Conservation (phyloP, 257 asterid species). For the Galeopsis tetrahit region DNA sequence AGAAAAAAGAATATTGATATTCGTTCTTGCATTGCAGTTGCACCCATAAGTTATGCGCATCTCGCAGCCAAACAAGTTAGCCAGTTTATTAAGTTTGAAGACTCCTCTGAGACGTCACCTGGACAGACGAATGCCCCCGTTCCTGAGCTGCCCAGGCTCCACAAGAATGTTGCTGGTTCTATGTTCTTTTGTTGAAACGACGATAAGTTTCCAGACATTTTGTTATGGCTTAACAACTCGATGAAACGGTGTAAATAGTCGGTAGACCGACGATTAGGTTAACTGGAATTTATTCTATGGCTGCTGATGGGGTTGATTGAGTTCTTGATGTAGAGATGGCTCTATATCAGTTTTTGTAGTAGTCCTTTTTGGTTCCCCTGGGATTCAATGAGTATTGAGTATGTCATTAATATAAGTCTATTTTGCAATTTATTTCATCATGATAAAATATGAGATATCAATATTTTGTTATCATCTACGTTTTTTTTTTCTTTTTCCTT, state of each 20-base stretch:
- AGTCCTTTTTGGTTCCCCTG: neutral
- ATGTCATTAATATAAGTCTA: neutral
- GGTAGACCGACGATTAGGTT: constrained; percentile 7
- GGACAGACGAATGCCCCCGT: constrained; percentile 44
- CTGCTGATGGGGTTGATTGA: constrained; percentile 27
- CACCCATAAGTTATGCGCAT: constrained; percentile 89
- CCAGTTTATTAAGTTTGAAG: constrained; percentile 76
- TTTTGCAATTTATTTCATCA: neutral
- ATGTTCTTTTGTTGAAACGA: constrained; percentile 86
- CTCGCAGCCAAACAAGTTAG: constrained; percentile 88
- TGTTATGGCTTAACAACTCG: neutral
- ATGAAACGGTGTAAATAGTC: constrained; percentile 37
- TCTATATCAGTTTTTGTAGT: constrained; percentile 6
- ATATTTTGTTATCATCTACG: neutral
- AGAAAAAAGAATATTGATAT: neutral
- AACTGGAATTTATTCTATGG: neutral
- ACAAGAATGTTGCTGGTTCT: constrained; percentile 69
- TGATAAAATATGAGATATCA: neutral
- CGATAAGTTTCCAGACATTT: neutral
- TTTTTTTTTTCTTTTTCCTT: no score
- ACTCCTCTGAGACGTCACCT: constrained; percentile 62
- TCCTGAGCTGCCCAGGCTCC: constrained; percentile 83
- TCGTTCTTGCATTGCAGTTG: constrained; percentile 56
- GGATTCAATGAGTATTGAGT: neutral
- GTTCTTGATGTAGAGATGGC: constrained; percentile 29